A percentile compares a stretch with the other conserved stretches of the same genome.
These are phyloP conservation scores for Beta vulgaris DNA, from an alignment of 148 eudicot species.

Conservation along the genomic window DNA sequence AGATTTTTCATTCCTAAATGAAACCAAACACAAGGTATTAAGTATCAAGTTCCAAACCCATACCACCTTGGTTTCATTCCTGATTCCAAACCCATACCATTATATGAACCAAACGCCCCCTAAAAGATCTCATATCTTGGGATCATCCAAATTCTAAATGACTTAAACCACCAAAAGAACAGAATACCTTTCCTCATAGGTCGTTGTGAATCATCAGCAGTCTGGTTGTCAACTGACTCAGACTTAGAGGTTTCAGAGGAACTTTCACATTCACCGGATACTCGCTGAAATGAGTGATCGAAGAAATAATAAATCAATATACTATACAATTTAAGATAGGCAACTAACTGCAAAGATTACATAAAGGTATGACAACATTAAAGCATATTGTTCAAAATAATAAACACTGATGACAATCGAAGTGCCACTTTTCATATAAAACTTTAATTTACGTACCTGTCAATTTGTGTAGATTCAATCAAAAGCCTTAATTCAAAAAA, in stretches of 20 bases:
- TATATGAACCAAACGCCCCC: too few relatives aligned
- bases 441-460: not conserved
- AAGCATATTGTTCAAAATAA: not conserved
- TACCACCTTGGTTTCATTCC: too few relatives aligned
- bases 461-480: not conserved
- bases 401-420: not conserved
- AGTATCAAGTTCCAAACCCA: too few relatives aligned
- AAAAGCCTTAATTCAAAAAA: not conserved
- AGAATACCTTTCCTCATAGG: constrained; percentile 66
- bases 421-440: not conserved
- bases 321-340: not conserved
- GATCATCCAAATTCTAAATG: not conserved
- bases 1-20: too few relatives aligned
- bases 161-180: not conserved
- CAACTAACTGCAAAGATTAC: not conserved
- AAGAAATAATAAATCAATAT: constrained; percentile 3
- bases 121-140: too few relatives aligned
- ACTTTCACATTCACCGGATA: constrained; percentile 72
- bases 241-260: constrained; percentile 60
- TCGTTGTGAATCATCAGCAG: constrained; percentile 45
- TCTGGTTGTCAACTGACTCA: constrained; percentile 38
- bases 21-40: too few relatives aligned
- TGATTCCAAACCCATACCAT: too few relatives aligned
- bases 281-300: constrained; percentile 40
- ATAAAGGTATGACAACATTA: not conserved